phyloP scores from a whole-genome alignment of 164 flowering plant genomes.

The Aristolochia fimbriata region DNA sequence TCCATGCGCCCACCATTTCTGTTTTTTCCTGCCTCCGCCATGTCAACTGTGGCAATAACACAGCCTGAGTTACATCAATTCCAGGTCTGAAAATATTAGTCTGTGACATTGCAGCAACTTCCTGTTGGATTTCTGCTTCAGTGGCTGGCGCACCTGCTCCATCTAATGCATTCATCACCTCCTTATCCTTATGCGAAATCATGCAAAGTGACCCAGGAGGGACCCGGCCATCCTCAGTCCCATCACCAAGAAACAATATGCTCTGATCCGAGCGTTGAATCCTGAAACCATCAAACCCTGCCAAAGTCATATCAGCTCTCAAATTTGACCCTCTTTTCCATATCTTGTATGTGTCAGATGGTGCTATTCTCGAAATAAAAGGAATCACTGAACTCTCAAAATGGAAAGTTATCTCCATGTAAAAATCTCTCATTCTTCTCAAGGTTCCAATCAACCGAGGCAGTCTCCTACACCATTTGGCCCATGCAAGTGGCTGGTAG shows the following conservation, averaged over 20 bases:
- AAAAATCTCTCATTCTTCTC: slow-evolving; percentile 83
- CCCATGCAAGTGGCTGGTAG: slow-evolving; percentile 87
- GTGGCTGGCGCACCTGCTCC: slow-evolving; percentile 69
- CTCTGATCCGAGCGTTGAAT: slow-evolving; percentile 88
- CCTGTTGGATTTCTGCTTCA: slow-evolving; percentile 66
- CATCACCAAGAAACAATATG: slow-evolving; percentile 79
- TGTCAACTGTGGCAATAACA: slow-evolving; percentile 67
- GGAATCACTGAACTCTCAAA: slow-evolving; percentile 96
- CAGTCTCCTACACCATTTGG: slow-evolving; percentile 84
- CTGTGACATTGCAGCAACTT: slow-evolving; percentile 81
- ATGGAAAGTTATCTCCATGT: slow-evolving; percentile 83
- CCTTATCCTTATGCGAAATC: slow-evolving; percentile 75
- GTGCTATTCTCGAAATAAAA: slow-evolving; percentile 76
- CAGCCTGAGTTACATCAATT: slow-evolving; percentile 85
- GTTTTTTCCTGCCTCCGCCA: slow-evolving; percentile 85
- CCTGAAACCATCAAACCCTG: slow-evolving; percentile 84
- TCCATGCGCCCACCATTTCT: slow-evolving; percentile 75
- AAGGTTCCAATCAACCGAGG: slow-evolving; percentile 64
- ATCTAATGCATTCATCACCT: slow-evolving; percentile 82
- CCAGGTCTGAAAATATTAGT: slow-evolving; percentile 89
- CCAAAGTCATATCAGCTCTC: slow-evolving; percentile 88
- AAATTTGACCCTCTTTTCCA: slow-evolving; percentile 88
- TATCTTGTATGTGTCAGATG: slow-evolving; percentile 80
- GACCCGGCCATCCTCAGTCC: slow-evolving; percentile 72
- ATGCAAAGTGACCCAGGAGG: slow-evolving; percentile 68